A percentile compares a stretch with the other conserved stretches of the same genome.
phyloP scores from a whole-genome alignment of 2,329 filamentous ascomycete genomes.

The Davidsoniella eucalypti region DNA sequence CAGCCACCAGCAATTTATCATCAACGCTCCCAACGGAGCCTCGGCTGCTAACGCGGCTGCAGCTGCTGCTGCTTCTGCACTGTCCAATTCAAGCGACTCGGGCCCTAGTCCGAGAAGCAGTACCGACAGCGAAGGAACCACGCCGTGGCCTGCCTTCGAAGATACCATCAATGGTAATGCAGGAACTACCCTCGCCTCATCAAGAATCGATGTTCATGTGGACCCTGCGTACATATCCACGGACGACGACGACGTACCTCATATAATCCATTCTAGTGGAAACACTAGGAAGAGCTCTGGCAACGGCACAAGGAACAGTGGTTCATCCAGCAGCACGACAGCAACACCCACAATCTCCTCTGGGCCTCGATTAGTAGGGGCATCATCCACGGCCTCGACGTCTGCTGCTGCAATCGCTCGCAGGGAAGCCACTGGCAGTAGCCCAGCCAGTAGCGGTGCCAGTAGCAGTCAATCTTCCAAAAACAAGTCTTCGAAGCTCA shows the following conservation, averaged over 20 bases:
- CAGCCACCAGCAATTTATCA: not conserved
- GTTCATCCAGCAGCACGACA: constrained; percentile 7
- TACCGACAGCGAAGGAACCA: constrained; percentile 10
- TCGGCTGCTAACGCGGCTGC: not conserved
- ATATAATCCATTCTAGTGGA: constrained; percentile 26
- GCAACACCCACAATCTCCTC: constrained; percentile 24
- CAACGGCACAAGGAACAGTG: not conserved
- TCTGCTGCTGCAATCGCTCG: constrained; percentile 23
- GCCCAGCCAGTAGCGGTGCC: not conserved
- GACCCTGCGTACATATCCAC: constrained; percentile 43
- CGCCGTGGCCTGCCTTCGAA: constrained; percentile 12
- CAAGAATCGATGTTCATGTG: constrained; percentile 24
- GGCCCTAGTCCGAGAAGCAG: constrained; percentile 8
- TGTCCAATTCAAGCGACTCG: constrained; percentile 1
- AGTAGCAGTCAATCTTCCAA: not conserved
- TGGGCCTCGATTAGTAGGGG: constrained; percentile 22
- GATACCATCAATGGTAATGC: not conserved
- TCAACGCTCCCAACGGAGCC: not conserved
- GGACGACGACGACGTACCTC: constrained; percentile 65
- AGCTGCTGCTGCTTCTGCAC: not conserved
- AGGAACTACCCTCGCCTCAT: not conserved
- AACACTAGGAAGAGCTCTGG: no score
- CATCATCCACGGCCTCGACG: no score
- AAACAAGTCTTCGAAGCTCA: not conserved
- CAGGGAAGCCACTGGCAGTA: constrained; percentile 26